These are phyloP conservation scores for Oryza coarctata DNA, from an alignment of 176 grass and related monocot species.

Conservation along the genomic window DNA sequence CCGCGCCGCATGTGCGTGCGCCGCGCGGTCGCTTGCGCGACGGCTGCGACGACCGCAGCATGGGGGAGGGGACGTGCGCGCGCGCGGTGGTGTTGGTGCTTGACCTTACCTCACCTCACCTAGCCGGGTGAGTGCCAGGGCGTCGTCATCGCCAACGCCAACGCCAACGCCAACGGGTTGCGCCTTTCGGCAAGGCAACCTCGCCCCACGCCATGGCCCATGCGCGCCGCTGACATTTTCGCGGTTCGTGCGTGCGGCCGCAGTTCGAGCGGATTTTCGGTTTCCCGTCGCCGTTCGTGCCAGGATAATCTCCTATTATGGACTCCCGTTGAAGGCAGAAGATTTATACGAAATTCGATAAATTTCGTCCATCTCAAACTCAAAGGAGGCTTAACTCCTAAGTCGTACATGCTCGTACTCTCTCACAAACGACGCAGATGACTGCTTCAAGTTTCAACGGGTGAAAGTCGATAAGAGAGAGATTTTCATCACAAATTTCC, in stretches of 20 bases:
- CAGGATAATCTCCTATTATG: neutral
- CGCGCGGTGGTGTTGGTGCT: neutral
- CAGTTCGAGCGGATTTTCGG: neutral
- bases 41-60: constrained; percentile 29
- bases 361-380: no score
- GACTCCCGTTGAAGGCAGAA: no score
- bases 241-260: neutral
- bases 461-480: neutral
- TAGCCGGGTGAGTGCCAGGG: constrained; percentile 1
- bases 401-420: no score
- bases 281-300: neutral
- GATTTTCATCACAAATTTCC: neutral
- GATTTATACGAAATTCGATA: no score
- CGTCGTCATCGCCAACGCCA: neutral
- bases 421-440: no score
- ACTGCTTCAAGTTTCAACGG: neutral
- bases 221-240: constrained; percentile 39
- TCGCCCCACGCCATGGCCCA: neutral
- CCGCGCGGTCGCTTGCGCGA: constrained; percentile 24
- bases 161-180: neutral
- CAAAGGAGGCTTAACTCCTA: no score
- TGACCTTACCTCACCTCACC: neutral
- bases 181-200: neutral
- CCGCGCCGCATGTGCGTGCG: neutral
- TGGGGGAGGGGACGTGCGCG: neutral